Evolutionary conservation across 108 stramenopile genomes (phyloP), one percentile per base, ranked within the genome.

Genomic region (Thalassiosira profunda): DNA sequence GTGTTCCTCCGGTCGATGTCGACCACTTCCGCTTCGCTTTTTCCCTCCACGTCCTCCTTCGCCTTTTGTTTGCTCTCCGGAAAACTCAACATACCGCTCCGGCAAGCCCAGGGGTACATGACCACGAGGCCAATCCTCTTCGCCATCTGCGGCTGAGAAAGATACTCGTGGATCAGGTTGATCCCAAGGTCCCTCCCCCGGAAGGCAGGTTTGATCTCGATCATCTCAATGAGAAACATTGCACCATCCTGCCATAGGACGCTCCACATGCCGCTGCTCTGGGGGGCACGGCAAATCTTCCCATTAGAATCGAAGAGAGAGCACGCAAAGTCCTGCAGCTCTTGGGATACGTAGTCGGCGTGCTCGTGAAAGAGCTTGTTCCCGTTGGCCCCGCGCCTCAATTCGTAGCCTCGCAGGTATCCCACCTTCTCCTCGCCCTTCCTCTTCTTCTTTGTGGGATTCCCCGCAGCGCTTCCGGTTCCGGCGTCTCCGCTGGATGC

Each of bases 151-250:
- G n/a, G n/a, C n/a, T 54, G 52, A 54, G 52, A 54, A 31, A 54
- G 21, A 54, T 25, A 54, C 33, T 54, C 52, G 33, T 54, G 52
- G 5, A 54, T 23, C 29, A 54, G 33, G 14, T 54, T 20, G 24
- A 54, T 54, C 24, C 52, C 52, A 9, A 54, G 33, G 33, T 54
- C 52, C 5, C 9, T 54, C 5, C 52, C 52, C 9, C 21, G 5
- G n/a, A 54, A 54, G 29, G 29, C 21, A 12, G 52, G 52, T 54
- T 20, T 54, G 17, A 54, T 54, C 33, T 54, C 52, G n/a, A 54
- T 5, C 7, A 23, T 23, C 33, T 54, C 52, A 21, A 54, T 23
- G 10, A 54, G 21, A 31, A 54, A 26, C 52, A 54, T 54, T 26
- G 30, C 33, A 11, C 52, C 52, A 24, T 54, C 52, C 52, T 31